Conservation (phyloP, 495 filamentous ascomycete genomes). For the Penicillium malachiteum region DNA sequence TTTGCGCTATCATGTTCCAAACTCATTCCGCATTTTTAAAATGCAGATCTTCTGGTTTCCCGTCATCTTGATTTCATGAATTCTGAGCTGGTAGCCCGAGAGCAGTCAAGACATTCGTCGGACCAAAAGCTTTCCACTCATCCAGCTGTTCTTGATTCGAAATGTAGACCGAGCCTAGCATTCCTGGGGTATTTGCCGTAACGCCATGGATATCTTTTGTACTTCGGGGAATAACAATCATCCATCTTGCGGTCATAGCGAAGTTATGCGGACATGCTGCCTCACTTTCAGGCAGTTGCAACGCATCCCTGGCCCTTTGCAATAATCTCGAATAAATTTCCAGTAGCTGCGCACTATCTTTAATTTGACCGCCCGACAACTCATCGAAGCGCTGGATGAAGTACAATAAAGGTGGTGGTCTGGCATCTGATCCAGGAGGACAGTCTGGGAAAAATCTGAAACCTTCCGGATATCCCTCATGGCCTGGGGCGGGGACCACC, state of each 20-base stretch:
- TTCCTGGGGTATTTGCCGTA: slow-evolving; percentile 37
- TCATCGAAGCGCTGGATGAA: slow-evolving; percentile 9
- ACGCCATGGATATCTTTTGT: slow-evolving; percentile 20
- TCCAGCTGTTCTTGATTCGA: slow-evolving; percentile 27
- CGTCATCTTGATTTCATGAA: background rate
- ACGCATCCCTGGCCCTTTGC: slow-evolving; percentile 17
- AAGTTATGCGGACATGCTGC: slow-evolving; percentile 39
- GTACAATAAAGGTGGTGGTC: slow-evolving; percentile 3
- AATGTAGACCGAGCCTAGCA: slow-evolving; percentile 41
- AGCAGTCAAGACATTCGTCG: slow-evolving; percentile 18
- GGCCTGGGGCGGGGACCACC: slow-evolving; percentile 27
- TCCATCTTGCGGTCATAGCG: slow-evolving; percentile 35
- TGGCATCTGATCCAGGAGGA: background rate
- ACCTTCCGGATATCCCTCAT: slow-evolving; percentile 6
- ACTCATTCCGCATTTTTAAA: background rate
- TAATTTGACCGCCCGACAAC: background rate
- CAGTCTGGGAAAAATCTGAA: slow-evolving; percentile 18
- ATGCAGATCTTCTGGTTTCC: background rate
- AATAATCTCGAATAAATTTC: slow-evolving; percentile 26
- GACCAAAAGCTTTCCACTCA: slow-evolving; percentile 29
- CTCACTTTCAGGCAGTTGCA: slow-evolving; percentile 4
- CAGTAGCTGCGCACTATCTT: slow-evolving; percentile 1
- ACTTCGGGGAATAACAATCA: slow-evolving; percentile 39
- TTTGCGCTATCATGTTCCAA: background rate
- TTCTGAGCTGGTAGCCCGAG: slow-evolving; percentile 18